These are phyloP conservation scores for Peniophora sp. DNA, from an alignment of 1,284 basidiomycete genomes.

Conservation along the genomic window DNA sequence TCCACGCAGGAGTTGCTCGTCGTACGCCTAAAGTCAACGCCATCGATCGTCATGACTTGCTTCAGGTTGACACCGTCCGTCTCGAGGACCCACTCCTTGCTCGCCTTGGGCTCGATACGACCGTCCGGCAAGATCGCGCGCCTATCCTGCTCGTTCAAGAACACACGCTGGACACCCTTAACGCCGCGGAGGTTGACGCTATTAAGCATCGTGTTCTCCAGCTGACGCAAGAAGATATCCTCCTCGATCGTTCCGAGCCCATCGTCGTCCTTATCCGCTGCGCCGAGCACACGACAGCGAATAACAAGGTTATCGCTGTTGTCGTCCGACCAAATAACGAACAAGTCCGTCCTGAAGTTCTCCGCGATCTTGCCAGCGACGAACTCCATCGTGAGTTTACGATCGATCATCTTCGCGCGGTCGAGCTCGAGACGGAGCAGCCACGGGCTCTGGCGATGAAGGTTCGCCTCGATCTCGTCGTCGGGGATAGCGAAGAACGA, in stretches of 20 bases:
- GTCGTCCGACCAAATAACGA: conserved; percentile 99
- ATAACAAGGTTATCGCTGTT: conserved; percentile 97
- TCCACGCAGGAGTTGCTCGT: conserved; percentile 98
- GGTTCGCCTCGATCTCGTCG: conserved; percentile 88
- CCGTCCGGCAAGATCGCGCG: conserved; percentile 62
- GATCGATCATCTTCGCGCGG: conserved; percentile 96
- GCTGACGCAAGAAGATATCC: conserved; percentile 92
- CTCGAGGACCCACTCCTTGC: conserved; percentile 94
- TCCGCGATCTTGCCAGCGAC: conserved; percentile 92
- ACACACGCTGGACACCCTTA: conserved; percentile 86
- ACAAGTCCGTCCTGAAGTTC: conserved; percentile 93
- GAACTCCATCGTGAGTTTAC: conserved; percentile 92
- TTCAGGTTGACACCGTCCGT: conserved; percentile 96
- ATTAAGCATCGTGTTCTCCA: conserved; percentile 95
- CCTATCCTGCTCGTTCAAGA: conserved; percentile 87
- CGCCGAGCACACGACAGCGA: conserved; percentile 90
- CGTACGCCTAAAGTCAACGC: conserved; percentile 88
- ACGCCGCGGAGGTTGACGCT: conserved; percentile 96
- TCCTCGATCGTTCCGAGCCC: conserved; percentile 76
- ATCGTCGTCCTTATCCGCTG: conserved; percentile 87
- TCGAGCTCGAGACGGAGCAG: conserved; percentile 94
- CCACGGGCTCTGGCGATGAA: conserved; percentile 95
- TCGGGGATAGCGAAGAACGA: conserved; percentile 99
- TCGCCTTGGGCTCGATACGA: conserved; percentile 47
- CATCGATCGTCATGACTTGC: conserved; percentile 90